Evolutionary conservation across 2,329 filamentous ascomycete genomes (phyloP), one percentile per base, ranked within the genome.

Genomic region (Fusarium azukiicola): DNA sequence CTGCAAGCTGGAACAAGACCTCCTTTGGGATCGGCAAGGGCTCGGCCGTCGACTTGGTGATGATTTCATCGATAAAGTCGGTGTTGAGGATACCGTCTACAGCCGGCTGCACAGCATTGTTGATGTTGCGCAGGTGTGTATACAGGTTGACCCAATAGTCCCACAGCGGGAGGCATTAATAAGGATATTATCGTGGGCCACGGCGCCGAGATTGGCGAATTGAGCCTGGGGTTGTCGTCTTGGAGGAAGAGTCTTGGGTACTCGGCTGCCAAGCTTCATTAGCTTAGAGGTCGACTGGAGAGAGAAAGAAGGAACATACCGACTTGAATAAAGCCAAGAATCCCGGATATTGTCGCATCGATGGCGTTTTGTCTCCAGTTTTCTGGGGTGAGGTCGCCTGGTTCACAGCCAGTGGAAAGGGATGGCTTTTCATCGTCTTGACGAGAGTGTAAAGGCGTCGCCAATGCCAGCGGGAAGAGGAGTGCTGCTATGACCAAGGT

Each of bases 111-210:
- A 67, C 64, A 13, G 64, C 64, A 16, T 67, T 50, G 46, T 67
- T 67, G 46, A 67, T 67, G 19, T 67, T 67, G 27, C 64, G 64
- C 47, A 67, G 64, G 7, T 67, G 64, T 9, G 46, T 67, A n/a
- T 67, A 67, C 11, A 67, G 64, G 47, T 67, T 67, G 16, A 67
- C n/a, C 64, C 64, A 67, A 32, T 32, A 32, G 27, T 32, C 27
- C 27, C 27, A 32, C 27, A 32, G 27, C 27, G 27, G 27, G 27
- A 32, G 27, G 27, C 27, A 32, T 32, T 32, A 32, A 32, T 32
- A 32, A 32, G 27, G 27, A 32, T 32, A 32, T 32, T 32, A 32
- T 32, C 27, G 27, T 32, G 27, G 27, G 27, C 27, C 27, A 32
- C 27, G 27, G 27, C 27, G 27, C 27, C 27, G 64, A 36, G 13